Evolutionary conservation across 345 rosid genomes (phyloP), one percentile per base, ranked within the genome.

Genomic region (Populus nigra): DNA sequence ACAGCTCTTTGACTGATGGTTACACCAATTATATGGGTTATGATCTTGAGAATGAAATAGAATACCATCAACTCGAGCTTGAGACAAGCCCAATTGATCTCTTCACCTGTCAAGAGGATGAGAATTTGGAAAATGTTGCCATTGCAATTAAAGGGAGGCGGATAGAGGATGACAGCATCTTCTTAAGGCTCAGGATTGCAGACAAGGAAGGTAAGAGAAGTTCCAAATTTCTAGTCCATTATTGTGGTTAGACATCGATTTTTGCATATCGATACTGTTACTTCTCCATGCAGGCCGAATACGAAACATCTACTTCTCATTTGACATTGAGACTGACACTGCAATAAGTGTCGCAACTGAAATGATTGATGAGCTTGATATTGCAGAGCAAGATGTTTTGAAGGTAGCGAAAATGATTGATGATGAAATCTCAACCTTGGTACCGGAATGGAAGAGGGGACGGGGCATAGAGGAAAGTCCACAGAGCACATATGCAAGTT

Each of bases 391-490:
- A 85, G 97, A 94, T 81, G 95, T 90, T 50, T 76, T 69, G 39
- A 91, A 88, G 83, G 94, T 96, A 85, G 95, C 98, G 17, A 93
- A 94, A 65, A 94, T 94, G 92, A 96, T 96, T 59, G 95, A 94
- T 74, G 80, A 83, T 35, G 97, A 96, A 84, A 90, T 94, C 29
- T 79, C 94, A 49, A 66, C 87, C 45, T 81, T 96, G 47, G 93
- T 92, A 1, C 97, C 97, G 0, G 87, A 83, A 27, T 88, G 97
- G 99, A 90, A 82, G 57, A 82, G 41, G 66, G 86, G 81, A 17
- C 57, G 41, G 12, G 76, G 66, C 9, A 76, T 74, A 1, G 83
- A 85, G 31, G 90, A 88, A 74, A 75, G 23, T 65, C 61, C 76
- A 20, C 68, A 83, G 49, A 36, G 75, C 65, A 43, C n/a, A 1